Conservation (phyloP, 2,329 filamentous ascomycete species). For the Fusarium keratoplasticum region DNA sequence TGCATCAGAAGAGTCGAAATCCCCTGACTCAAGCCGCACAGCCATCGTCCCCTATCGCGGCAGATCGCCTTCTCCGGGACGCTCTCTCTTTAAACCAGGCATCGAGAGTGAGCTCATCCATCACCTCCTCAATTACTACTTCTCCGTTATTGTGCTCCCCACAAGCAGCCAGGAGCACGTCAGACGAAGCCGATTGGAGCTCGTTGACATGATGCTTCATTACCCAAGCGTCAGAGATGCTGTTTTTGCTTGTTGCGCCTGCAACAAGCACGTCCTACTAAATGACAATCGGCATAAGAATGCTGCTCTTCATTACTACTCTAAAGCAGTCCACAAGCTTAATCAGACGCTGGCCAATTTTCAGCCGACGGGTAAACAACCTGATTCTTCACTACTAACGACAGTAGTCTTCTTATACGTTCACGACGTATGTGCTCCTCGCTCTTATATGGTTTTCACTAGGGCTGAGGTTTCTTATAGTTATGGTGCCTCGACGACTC, state of each 20-base stretch:
- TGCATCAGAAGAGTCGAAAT: neutral
- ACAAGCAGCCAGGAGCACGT: neutral
- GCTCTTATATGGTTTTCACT: neutral
- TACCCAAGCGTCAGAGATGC: neutral
- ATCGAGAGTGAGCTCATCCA: neutral
- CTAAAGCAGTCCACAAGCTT: neutral
- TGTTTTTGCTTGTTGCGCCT: neutral
- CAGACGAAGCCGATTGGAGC: neutral
- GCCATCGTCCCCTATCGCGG: neutral
- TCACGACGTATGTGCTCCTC: neutral
- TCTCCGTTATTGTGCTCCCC: neutral
- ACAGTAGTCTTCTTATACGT: neutral
- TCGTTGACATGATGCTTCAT: neutral
- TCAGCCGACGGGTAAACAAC: neutral
- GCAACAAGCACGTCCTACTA: neutral
- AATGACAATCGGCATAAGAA: neutral
- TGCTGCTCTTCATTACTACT: neutral
- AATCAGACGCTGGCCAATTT: neutral
- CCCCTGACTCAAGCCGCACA: neutral
- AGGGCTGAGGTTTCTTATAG: neutral
- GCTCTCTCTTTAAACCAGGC: neutral
- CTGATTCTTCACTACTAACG: neutral
- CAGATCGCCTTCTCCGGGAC: neutral
- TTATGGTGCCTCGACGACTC: neutral
- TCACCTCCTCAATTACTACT: neutral